Evolutionary conservation across 371 early-diverging fungal species (phyloP).

Genomic region (Mortierella sp.): DNA sequence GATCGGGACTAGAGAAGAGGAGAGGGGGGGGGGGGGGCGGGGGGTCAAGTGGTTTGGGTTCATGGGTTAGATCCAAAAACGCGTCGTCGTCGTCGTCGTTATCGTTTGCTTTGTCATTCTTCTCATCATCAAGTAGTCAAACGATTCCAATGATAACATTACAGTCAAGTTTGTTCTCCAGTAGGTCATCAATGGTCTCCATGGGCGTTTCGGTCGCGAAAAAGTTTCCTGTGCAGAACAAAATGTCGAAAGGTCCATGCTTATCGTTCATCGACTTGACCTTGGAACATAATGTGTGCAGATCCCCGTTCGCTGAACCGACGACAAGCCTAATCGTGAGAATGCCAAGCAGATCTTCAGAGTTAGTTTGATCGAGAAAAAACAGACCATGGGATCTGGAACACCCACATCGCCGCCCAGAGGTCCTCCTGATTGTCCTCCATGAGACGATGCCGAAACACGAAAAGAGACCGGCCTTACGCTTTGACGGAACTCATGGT

Average conservation of each 20-base stretch:
- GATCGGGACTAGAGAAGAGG: conserved; percentile 68
- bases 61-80: no score
- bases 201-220: conserved; percentile 64
- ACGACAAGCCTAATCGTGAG: conserved; percentile 64
- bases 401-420: background rate
- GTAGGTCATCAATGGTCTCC: conserved; percentile 61
- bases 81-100: no score
- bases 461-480: conserved; percentile 10
- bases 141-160: no score
- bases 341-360: background rate
- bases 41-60: no score
- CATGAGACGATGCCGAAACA: background rate
- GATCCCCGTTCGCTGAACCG: conserved; percentile 76
- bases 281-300: conserved; percentile 72
- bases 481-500: conserved; percentile 50
- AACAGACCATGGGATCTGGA: no score
- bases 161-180: conserved; percentile 69
- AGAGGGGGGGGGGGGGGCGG: no score
- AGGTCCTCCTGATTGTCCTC: no score
- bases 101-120: no score
- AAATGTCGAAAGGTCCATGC: conserved; percentile 83
- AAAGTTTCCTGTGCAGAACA: conserved; percentile 85
- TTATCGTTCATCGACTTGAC: conserved; percentile 79
- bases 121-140: no score
- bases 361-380: no score